Evolutionary conservation across 768 basidiomycete species (phyloP).

Genomic region (Lentinula raphanica): DNA sequence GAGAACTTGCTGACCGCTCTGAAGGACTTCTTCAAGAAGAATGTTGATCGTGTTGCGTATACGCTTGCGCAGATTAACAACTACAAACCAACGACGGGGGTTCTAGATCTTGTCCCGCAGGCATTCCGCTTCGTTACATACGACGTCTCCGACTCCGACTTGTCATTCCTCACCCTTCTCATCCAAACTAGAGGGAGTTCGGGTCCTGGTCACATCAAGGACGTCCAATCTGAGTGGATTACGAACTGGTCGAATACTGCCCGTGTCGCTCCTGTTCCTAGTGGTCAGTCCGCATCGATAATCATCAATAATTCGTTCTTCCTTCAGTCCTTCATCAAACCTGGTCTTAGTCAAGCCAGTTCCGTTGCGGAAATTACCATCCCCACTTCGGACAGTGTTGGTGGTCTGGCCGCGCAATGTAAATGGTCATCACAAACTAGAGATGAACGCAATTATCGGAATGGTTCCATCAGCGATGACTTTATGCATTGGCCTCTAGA

Average conservation of each 20-base stretch:
- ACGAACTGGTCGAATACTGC: neutral
- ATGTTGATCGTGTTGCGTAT: neutral
- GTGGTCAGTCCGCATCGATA: neutral
- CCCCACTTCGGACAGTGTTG: neutral
- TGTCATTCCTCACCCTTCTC: neutral
- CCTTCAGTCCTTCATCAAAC: neutral
- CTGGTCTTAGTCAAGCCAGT: neutral
- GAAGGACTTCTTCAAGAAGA: neutral
- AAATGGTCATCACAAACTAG: neutral
- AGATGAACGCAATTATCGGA: neutral
- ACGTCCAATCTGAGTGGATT: neutral
- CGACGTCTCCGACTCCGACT: neutral
- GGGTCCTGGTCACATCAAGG: neutral
- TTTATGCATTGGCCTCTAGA: neutral
- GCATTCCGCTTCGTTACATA: neutral
- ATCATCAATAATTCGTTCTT: neutral
- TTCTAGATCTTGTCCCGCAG: neutral
- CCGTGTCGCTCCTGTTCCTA: neutral
- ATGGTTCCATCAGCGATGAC: neutral
- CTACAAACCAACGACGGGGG: neutral
- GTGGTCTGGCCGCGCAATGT: neutral
- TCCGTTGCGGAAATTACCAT: neutral
- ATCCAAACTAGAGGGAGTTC: neutral
- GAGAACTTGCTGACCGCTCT: neutral
- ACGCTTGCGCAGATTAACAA: neutral